These are phyloP conservation scores for Neofusicoccum cordaticola DNA, from an alignment of 2,329 filamentous ascomycete species.

Conservation along the genomic window DNA sequence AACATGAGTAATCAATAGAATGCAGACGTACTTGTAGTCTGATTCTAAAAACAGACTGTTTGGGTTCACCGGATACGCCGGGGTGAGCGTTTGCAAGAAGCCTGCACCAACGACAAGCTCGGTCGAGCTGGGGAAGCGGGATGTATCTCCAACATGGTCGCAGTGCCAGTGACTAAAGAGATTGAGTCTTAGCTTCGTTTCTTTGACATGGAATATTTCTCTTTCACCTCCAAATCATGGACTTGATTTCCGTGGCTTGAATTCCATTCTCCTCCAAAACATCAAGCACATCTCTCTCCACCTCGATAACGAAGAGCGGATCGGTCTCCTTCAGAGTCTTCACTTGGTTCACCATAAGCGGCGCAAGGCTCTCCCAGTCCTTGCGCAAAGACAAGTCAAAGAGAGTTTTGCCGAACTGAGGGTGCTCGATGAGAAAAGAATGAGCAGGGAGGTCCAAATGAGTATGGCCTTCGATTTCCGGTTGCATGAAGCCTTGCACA, in stretches of 20 bases:
- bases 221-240: constrained; percentile 20
- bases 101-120: neutral
- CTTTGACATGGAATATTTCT: neutral
- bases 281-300: constrained; percentile 36
- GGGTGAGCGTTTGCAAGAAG: neutral
- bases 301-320: constrained; percentile 30
- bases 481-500: neutral
- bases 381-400: constrained; percentile 35
- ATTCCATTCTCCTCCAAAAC: constrained; percentile 21
- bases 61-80: neutral
- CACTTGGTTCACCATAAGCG: constrained; percentile 18
- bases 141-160: neutral
- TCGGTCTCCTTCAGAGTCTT: constrained; percentile 26
- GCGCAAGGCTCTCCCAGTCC: constrained; percentile 41
- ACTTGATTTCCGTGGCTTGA: neutral
- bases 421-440: constrained; percentile 7
- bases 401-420: neutral
- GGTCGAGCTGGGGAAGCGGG: neutral
- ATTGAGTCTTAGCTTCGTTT: neutral
- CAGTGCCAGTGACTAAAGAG: neutral
- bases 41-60: neutral
- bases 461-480: neutral
- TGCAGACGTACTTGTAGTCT: neutral
- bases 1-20: too few species aligned
- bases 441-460: neutral